Evolutionary conservation across 148 eudicot genomes (phyloP).

Genomic region (Nepenthes gracilis): DNA sequence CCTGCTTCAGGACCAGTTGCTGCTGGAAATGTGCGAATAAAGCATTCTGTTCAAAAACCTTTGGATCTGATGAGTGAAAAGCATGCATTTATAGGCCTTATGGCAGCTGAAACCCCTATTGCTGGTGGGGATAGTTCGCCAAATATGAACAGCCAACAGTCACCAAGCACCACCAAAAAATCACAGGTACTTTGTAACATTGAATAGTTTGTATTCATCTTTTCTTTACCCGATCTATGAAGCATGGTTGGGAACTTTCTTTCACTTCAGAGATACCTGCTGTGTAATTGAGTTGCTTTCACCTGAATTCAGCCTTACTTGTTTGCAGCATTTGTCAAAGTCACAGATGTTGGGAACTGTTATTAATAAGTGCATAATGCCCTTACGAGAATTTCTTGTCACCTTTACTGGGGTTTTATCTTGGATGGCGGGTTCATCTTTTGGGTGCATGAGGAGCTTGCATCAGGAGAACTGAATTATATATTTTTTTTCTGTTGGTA

Average conservation of each 20-base stretch:
- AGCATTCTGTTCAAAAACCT: slow-evolving; percentile 19
- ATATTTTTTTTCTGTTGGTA: no score
- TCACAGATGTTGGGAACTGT: not conserved
- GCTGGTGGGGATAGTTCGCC: slow-evolving; percentile 20
- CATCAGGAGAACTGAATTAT: no score
- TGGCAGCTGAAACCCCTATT: slow-evolving; percentile 28
- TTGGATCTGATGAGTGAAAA: slow-evolving; percentile 25
- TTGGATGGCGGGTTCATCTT: no score
- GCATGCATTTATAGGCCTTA: slow-evolving; percentile 25
- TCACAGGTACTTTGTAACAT: slow-evolving; percentile 32
- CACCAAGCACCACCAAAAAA: slow-evolving; percentile 33
- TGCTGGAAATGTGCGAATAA: slow-evolving; percentile 18
- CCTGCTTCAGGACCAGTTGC: slow-evolving; percentile 19
- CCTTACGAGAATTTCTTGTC: no score
- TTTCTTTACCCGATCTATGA: not conserved
- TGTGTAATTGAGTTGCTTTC: no score
- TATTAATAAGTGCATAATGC: no score
- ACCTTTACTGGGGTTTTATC: no score
- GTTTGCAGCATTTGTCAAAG: not conserved
- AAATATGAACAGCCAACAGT: slow-evolving; percentile 19
- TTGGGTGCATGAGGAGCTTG: no score
- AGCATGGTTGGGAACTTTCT: not conserved
- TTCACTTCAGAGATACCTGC: not conserved
- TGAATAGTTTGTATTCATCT: not conserved
- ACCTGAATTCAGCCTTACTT: not conserved